A percentile compares a stretch with the other conserved stretches of the same genome.
Evolutionary conservation across 1,284 basidiomycete species (phyloP).

Genomic region (Marasmius oreades): DNA sequence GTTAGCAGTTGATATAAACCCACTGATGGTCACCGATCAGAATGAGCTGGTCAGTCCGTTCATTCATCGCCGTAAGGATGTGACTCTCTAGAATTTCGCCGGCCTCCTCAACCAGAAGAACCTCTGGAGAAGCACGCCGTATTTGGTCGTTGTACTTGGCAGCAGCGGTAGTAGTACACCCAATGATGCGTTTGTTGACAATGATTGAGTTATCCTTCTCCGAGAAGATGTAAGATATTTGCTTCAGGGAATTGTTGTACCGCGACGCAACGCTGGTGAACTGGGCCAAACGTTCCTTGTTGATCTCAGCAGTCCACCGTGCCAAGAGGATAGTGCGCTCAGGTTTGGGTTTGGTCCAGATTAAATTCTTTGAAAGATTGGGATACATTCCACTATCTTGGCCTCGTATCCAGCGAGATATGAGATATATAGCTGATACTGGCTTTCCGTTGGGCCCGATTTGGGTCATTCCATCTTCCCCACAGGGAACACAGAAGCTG

Average conservation of each 20-base stretch:
- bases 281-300: slow-evolving; percentile 31
- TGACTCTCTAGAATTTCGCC: slow-evolving; percentile 70
- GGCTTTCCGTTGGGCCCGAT: slow-evolving; percentile 37
- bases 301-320: slow-evolving; percentile 41
- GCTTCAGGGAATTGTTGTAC: slow-evolving; percentile 39
- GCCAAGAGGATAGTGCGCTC: slow-evolving; percentile 29
- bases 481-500: slow-evolving; percentile 45
- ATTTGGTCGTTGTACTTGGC: slow-evolving; percentile 53
- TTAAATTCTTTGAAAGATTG: slow-evolving; percentile 11
- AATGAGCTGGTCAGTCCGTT: slow-evolving; percentile 47
- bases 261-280: slow-evolving; percentile 33
- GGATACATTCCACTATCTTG: slow-evolving; percentile 39
- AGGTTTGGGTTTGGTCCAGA: slow-evolving; percentile 43
- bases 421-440: slow-evolving; percentile 39
- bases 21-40: slow-evolving; percentile 72
- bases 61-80: slow-evolving; percentile 52
- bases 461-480: slow-evolving; percentile 36
- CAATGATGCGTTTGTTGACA: slow-evolving; percentile 53
- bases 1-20: slow-evolving; percentile 15
- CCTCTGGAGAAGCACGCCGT: slow-evolving; percentile 39
- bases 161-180: slow-evolving; percentile 64
- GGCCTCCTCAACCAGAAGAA: slow-evolving; percentile 65
- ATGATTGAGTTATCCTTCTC: slow-evolving; percentile 36
- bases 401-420: slow-evolving; percentile 45
- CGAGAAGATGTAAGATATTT: slow-evolving; percentile 34